Evolutionary conservation across 2,329 filamentous ascomycete species (phyloP).

Genomic region (Fusarium coicis): DNA sequence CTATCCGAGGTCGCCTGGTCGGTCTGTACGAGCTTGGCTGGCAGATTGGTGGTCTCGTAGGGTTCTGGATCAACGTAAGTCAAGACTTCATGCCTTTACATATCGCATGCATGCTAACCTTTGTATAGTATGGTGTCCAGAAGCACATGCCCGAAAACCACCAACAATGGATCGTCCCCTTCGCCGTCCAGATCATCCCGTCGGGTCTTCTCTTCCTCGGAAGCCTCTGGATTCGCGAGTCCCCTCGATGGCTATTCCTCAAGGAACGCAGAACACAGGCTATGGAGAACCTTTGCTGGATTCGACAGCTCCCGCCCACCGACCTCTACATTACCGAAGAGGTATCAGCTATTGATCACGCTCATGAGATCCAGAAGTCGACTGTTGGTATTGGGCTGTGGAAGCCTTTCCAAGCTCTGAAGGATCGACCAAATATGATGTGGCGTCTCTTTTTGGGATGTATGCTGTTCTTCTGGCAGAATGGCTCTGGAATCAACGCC

Average conservation of each 20-base stretch:
- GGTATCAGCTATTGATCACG: slow-evolving; percentile 33
- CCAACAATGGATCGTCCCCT: slow-evolving; percentile 60
- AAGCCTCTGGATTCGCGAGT: slow-evolving; percentile 62
- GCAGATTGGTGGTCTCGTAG: slow-evolving; percentile 17
- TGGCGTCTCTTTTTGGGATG: slow-evolving; percentile 72
- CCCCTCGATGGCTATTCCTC: slow-evolving; percentile 69
- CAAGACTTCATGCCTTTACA: fast-evolving
- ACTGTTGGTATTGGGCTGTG: slow-evolving; percentile 61
- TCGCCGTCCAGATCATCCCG: slow-evolving; percentile 67
- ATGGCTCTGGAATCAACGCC: slow-evolving; percentile 62
- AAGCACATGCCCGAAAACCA: slow-evolving; percentile 34
- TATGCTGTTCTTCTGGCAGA: slow-evolving; percentile 75
- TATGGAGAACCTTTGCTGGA: slow-evolving; percentile 63
- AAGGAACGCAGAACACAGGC: slow-evolving; percentile 63
- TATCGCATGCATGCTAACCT: fast-evolving
- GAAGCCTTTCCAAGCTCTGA: slow-evolving; percentile 37
- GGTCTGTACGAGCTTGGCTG: slow-evolving; percentile 20
- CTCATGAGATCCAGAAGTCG: slow-evolving; percentile 67
- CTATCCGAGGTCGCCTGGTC: slow-evolving; percentile 61
- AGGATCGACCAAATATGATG: slow-evolving; percentile 56
- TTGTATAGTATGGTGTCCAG: slow-evolving; percentile 22
- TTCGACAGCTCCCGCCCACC: slow-evolving; percentile 59
- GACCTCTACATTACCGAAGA: slow-evolving; percentile 55
- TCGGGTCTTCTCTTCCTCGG: slow-evolving; percentile 61
- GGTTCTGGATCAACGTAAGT: slow-evolving; percentile 23